Conservation (phyloP, 2,329 filamentous ascomycete species). For the Sphaerostilbella broomeana region DNA sequence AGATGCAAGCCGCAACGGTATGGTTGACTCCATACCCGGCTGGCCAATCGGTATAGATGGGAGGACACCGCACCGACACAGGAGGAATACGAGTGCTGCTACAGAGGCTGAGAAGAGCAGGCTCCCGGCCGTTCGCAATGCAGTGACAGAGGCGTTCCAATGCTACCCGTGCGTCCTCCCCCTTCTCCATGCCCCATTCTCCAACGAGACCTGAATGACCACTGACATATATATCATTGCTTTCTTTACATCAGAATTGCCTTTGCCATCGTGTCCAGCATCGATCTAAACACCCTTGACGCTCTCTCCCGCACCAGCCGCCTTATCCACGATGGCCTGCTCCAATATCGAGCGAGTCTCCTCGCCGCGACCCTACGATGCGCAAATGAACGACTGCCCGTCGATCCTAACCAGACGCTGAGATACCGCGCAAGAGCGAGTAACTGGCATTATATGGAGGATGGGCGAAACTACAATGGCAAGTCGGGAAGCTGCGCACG, state of each 20-base stretch:
- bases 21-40: too few relatives aligned
- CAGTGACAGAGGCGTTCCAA: constrained; percentile 26
- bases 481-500: constrained; percentile 75
- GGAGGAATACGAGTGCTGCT: not conserved
- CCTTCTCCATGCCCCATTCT: not conserved
- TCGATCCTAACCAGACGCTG: constrained; percentile 50
- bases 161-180: constrained; percentile 30
- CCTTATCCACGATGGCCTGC: constrained; percentile 67
- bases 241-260: constrained; percentile 54
- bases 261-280: constrained; percentile 63
- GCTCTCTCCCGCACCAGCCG: constrained; percentile 76
- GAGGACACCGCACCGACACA: not conserved
- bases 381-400: constrained; percentile 57
- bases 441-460: constrained; percentile 55
- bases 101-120: not conserved
- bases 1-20: not conserved
- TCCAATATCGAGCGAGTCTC: constrained; percentile 71
- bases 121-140: constrained; percentile 11
- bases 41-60: constrained; percentile 6
- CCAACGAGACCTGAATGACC: not conserved
- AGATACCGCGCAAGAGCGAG: constrained; percentile 47
- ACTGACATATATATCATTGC: constrained; percentile 4
- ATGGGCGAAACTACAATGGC: constrained; percentile 48
- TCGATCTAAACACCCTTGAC: constrained; percentile 85
- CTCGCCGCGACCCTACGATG: constrained; percentile 73